These are phyloP conservation scores for Fraxinus baroniana DNA, from an alignment of 305 asterid species.

Conservation along the genomic window DNA sequence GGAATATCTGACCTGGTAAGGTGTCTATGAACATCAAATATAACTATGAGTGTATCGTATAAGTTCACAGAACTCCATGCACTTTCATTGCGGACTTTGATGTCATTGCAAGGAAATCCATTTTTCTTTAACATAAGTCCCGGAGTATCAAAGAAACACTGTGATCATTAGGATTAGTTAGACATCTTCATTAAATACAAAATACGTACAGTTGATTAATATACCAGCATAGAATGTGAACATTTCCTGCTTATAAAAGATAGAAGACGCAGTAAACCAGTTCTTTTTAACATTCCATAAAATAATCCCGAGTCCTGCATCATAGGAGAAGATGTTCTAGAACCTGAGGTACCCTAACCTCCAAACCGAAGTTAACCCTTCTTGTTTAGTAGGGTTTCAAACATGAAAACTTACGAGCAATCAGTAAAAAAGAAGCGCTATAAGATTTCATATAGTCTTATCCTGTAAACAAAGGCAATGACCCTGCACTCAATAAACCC, in stretches of 20 bases:
- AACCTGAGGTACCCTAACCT: not conserved
- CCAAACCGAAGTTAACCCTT: not conserved
- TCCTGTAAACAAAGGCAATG: not conserved
- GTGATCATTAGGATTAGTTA: slow-evolving; percentile 38
- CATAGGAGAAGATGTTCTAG: not conserved
- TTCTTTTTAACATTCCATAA: not conserved
- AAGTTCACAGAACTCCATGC: slow-evolving; percentile 85
- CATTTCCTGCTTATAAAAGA: not conserved
- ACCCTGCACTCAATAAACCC: not conserved
- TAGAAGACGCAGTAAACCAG: not conserved
- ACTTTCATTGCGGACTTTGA: slow-evolving; percentile 79
- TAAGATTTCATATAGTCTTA: not conserved
- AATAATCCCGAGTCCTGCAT: not conserved
- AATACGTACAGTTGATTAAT: not conserved
- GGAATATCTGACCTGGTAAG: slow-evolving; percentile 47
- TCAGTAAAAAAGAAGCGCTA: not conserved
- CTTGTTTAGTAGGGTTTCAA: not conserved
- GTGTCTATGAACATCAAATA: slow-evolving; percentile 94
- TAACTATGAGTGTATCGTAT: slow-evolving; percentile 74
- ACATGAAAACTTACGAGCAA: not conserved
- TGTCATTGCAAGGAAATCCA: slow-evolving; percentile 77
- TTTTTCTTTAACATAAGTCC: slow-evolving; percentile 91
- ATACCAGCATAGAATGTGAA: not conserved
- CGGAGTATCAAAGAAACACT: slow-evolving; percentile 99
- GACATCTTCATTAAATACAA: slow-evolving; percentile 18